Evolutionary conservation across 2,329 filamentous ascomycete genomes (phyloP).

Genomic region (Diplodia seriata): DNA sequence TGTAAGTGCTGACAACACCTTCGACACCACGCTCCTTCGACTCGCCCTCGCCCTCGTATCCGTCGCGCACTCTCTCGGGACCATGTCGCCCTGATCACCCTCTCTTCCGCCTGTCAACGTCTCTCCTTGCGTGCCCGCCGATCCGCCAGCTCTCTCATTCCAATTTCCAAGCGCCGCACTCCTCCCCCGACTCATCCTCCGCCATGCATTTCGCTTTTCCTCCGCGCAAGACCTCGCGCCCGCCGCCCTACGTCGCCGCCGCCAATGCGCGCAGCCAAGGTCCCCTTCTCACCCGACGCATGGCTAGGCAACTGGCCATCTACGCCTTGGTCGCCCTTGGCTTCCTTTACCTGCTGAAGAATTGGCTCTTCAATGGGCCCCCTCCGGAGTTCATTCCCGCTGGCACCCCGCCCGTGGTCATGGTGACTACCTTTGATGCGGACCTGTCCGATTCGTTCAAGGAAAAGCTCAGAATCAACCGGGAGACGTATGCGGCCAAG

Average conservation of each 20-base stretch:
- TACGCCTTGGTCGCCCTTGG: constrained; percentile 62
- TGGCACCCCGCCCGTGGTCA: constrained; percentile 62
- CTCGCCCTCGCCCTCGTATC: neutral
- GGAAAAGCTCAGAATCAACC: constrained; percentile 78
- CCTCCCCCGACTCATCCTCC: constrained; percentile 29
- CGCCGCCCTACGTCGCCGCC: constrained; percentile 68
- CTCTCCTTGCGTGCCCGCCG: constrained; percentile 31
- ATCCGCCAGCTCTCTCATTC: constrained; percentile 21
- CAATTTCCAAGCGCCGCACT: constrained; percentile 5
- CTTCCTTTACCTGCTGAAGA: constrained; percentile 66
- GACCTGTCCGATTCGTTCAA: constrained; percentile 71
- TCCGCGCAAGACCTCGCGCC: constrained; percentile 80
- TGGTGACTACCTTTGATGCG: constrained; percentile 85
- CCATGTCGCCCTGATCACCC: constrained; percentile 25
- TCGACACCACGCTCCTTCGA: constrained; percentile 1
- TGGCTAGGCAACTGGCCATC: constrained; percentile 65
- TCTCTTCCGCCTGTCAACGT: neutral
- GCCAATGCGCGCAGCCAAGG: constrained; percentile 59
- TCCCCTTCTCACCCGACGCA: constrained; percentile 63
- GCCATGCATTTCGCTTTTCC: constrained; percentile 90
- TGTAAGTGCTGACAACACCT: neutral
- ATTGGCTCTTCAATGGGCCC: constrained; percentile 44
- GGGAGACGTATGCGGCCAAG: constrained; percentile 80
- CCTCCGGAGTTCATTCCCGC: constrained; percentile 7
- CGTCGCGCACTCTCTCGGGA: neutral